Percentiles rank a stretch among this genome's conserved stretches.
Conservation (phyloP, 2,329 filamentous ascomycete genomes). For the Talaromyces sp. region DNA sequence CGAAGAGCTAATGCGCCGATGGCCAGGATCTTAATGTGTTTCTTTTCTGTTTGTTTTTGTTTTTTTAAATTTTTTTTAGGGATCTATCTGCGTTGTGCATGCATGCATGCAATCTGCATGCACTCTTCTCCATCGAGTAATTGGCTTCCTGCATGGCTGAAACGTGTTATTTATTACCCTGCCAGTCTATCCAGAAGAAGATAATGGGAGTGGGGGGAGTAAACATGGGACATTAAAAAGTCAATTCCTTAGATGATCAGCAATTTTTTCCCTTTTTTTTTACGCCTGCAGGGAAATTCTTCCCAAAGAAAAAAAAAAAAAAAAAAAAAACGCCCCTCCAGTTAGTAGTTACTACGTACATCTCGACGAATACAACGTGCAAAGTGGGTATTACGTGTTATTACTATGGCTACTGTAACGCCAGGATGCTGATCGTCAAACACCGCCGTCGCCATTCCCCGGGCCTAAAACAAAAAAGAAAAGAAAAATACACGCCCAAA, state of each 20-base stretch:
- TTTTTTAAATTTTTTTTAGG: neutral
- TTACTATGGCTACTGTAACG: neutral
- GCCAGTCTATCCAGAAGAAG: neutral
- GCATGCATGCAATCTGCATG: neutral
- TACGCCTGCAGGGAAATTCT: neutral
- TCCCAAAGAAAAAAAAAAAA: neutral
- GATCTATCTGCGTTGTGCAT: neutral
- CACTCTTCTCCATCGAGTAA: neutral
- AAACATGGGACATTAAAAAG: neutral
- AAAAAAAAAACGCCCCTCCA: neutral
- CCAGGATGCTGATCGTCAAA: neutral
- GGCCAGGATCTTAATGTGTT: neutral
- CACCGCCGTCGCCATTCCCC: neutral
- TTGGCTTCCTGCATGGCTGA: neutral
- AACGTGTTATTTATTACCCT: neutral
- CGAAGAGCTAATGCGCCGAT: slow-evolving; percentile 9
- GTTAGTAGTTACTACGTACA: neutral
- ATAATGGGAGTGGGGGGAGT: neutral
- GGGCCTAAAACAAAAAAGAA: neutral
- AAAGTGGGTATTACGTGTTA: neutral
- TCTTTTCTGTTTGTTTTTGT: neutral
- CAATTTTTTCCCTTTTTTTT: neutral
- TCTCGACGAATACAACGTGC: neutral
- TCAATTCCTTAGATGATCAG: neutral
- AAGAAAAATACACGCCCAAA: neutral